These are phyloP conservation scores for Boletus sp. DNA, from an alignment of 768 basidiomycete genomes.

Conservation along the genomic window DNA sequence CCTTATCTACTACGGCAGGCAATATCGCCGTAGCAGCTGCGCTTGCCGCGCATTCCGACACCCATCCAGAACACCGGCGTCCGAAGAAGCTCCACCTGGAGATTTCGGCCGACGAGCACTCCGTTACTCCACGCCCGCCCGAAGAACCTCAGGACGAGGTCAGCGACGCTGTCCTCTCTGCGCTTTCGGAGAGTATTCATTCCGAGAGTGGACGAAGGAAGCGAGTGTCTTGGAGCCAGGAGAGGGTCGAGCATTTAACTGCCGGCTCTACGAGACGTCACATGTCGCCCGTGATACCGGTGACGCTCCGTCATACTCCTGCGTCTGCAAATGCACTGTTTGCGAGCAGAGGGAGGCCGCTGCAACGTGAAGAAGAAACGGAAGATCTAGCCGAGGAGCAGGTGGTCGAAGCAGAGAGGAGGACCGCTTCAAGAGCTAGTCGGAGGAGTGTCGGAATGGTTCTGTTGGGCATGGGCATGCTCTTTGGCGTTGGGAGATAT, in stretches of 20 bases:
- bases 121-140: constrained; percentile 12
- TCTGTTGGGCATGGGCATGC: constrained; percentile 72
- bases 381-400: constrained; percentile 23
- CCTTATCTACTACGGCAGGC: constrained; percentile 65
- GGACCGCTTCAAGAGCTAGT: constrained; percentile 59
- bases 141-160: constrained; percentile 39
- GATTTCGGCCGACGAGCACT: constrained; percentile 20
- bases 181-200: constrained; percentile 72
- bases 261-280: constrained; percentile 45
- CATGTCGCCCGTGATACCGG: constrained; percentile 31
- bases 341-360: constrained; percentile 43
- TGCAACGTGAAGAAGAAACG: constrained; percentile 38
- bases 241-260: constrained; percentile 51
- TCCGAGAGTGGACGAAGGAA: constrained; percentile 66
- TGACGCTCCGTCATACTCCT: constrained; percentile 33
- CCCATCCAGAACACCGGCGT: constrained; percentile 35
- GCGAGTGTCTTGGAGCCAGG: constrained; percentile 68
- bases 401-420: constrained; percentile 21
- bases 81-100: constrained; percentile 28
- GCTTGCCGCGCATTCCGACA: constrained; percentile 62
- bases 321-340: constrained; percentile 19
- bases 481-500: constrained; percentile 67
- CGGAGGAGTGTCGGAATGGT: constrained; percentile 75
- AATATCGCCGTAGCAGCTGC: constrained; percentile 73
- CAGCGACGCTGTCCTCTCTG: constrained; percentile 52